phyloP scores from a whole-genome alignment of 352 stramenopile species.

The Pythium monospermum region DNA sequence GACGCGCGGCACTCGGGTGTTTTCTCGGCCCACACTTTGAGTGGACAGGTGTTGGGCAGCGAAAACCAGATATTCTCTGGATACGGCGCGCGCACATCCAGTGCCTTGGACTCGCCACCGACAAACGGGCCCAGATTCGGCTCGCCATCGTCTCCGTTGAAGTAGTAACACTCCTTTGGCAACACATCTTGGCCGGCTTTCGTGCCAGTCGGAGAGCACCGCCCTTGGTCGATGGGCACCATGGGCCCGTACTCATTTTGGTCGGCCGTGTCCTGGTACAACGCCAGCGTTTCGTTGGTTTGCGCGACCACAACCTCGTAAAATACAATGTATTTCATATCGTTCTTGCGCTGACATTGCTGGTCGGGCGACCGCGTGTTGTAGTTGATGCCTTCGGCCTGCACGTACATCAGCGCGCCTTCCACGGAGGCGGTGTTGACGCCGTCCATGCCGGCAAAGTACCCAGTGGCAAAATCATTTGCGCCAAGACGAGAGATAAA shows the following conservation, averaged over 20 bases:
- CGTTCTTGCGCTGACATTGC: slow-evolving; percentile 76
- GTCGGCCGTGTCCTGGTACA: slow-evolving; percentile 41
- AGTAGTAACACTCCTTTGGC: slow-evolving; percentile 59
- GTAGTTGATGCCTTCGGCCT: slow-evolving; percentile 84
- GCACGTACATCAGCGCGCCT: slow-evolving; percentile 84
- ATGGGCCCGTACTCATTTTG: slow-evolving; percentile 62
- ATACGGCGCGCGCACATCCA: slow-evolving; percentile 56
- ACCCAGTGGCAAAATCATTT: slow-evolving; percentile 40
- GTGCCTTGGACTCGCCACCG: slow-evolving; percentile 39
- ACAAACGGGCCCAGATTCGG: slow-evolving; percentile 67
- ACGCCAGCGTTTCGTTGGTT: slow-evolving; percentile 69
- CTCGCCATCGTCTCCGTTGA: slow-evolving; percentile 62
- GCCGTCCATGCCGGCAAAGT: slow-evolving; percentile 63
- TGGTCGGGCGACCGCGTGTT: slow-evolving; percentile 44
- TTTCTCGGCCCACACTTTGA: slow-evolving; percentile 37
- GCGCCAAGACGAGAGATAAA: slow-evolving; percentile 64
- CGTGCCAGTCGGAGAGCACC: slow-evolving; percentile 42
- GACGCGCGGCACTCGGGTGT: slow-evolving; percentile 16
- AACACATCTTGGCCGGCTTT: slow-evolving; percentile 26
- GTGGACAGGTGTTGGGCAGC: slow-evolving; percentile 66
- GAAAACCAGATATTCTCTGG: slow-evolving; percentile 77
- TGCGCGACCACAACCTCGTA: slow-evolving; percentile 75
- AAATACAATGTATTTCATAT: slow-evolving; percentile 77
- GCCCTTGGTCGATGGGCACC: slow-evolving; percentile 61
- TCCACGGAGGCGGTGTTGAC: slow-evolving; percentile 80